phyloP scores from a whole-genome alignment of 2,329 filamentous ascomycete species.

The Polychaeton citri region DNA sequence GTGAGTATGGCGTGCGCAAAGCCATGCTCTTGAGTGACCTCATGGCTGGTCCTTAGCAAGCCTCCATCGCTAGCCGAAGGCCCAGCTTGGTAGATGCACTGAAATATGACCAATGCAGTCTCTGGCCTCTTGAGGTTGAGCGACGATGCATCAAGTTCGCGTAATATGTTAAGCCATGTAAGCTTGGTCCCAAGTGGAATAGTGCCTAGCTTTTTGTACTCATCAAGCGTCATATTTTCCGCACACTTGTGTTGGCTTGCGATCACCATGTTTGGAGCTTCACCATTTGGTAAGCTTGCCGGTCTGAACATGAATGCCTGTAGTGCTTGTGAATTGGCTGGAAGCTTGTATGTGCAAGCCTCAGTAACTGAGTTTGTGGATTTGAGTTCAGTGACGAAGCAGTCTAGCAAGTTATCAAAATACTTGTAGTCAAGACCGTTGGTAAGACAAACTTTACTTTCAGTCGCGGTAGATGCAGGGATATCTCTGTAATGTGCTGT shows the following conservation, averaged over 20 bases:
- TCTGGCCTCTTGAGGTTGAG: conserved; percentile 48
- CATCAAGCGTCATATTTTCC: conserved; percentile 32
- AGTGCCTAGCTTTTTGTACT: conserved; percentile 40
- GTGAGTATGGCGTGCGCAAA: conserved; percentile 3
- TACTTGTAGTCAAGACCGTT: conserved; percentile 36
- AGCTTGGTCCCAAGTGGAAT: conserved; percentile 33
- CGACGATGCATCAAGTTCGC: conserved; percentile 38
- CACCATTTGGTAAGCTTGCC: conserved; percentile 5
- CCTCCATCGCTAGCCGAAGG: conserved; percentile 22
- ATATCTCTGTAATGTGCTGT: conserved; percentile 35
- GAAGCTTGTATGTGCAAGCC: conserved; percentile 25
- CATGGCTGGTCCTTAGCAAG: background rate
- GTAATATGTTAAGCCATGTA: conserved; percentile 36
- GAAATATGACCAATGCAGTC: conserved; percentile 36
- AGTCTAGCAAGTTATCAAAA: conserved; percentile 1
- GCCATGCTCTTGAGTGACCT: background rate
- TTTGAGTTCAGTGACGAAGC: background rate
- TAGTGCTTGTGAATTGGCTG: conserved; percentile 20
- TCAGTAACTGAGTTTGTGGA: conserved; percentile 3
- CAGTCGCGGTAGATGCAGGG: conserved; percentile 25
- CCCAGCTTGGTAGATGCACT: conserved; percentile 44
- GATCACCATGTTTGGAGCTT: conserved; percentile 18
- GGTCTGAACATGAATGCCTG: conserved; percentile 20
- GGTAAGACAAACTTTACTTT: conserved; percentile 31
- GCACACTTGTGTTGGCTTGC: conserved; percentile 40